Conservation (phyloP, 1,139 yeast species). For the Saccharomyces hybrid region DNA sequence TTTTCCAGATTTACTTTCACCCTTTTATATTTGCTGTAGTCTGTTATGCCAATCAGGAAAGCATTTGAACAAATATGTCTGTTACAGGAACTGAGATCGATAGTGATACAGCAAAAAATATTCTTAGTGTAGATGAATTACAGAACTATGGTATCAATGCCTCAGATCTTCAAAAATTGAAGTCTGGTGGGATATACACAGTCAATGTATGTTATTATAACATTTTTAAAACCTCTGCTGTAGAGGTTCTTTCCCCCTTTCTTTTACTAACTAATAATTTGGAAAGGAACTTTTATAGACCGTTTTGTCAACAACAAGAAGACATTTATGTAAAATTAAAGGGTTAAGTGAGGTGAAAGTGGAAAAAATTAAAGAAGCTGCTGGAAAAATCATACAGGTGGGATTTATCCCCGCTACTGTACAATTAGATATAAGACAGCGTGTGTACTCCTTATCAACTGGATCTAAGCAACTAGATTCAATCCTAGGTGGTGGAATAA, state of each 20-base stretch:
- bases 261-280: conserved; percentile 6
- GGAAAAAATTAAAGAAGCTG: conserved; percentile 57
- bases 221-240: neutral
- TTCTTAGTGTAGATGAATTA: conserved; percentile 45
- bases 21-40: neutral
- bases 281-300: conserved; percentile 31
- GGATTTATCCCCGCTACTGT: conserved; percentile 51
- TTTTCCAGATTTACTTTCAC: neutral
- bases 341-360: conserved; percentile 54
- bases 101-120: conserved; percentile 11
- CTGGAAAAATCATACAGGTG: conserved; percentile 41
- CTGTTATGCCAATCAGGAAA: neutral
- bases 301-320: conserved; percentile 46
- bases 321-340: conserved; percentile 45
- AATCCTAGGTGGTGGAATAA: conserved; percentile 51
- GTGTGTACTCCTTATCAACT: conserved; percentile 43
- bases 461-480: conserved; percentile 49
- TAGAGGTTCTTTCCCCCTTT: neutral
- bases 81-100: conserved; percentile 14
- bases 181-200: conserved; percentile 47
- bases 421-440: conserved; percentile 43
- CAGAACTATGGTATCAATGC: conserved; percentile 54
- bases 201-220: conserved; percentile 37
- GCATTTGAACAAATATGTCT: conserved; percentile 9
- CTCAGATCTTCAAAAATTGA: conserved; percentile 48